Evolutionary conservation across 495 filamentous ascomycete species (phyloP), one percentile per base, ranked within the genome.

Genomic region (Astrothelium macrocarpum): DNA sequence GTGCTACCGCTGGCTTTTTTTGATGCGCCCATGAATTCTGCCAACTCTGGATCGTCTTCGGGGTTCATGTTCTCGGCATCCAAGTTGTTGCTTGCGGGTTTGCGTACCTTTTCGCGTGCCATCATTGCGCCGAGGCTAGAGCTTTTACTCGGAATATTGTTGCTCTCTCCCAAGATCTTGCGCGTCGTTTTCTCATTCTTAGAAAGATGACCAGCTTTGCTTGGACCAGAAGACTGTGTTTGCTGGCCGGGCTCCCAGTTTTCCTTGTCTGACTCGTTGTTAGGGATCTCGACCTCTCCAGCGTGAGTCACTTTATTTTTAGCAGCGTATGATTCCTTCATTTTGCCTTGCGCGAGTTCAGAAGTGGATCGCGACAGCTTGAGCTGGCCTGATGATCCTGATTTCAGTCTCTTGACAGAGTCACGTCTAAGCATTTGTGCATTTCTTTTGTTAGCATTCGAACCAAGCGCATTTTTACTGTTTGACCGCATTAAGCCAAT

Each of bases 211-310:
- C 20, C 20, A 29, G 25, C 16, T 20, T 56, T 56, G 49, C 23
- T 25, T 3, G 1, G 25, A 56, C 25, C 49, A 26, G n/a, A 16
- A 9, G 49, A 16, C 23, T 56, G 23, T 3, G 39, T n/a, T 25
- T 34, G 53, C 29, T 53, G 29, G 34, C 56, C 63, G 5, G 84
- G 84, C 59, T 86, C 81, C 90, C 89, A 94, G 72, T 97, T 97
- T 76, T 97, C 92, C 72, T 97, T 97, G 70, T 97, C 92, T 1
- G 90, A 95, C 61, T 96, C 92, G 43, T 86, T 80, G 65, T 75
- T 85, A 66, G 72, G 74, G 56, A 70, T 53, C 42, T 81, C 78
- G 0, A 78, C 46, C n/a, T 73, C 75, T 49, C 72, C 67, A 5
- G 64, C 62, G 29, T 29, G 29, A 7, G 23, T 29, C 16, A 64